phyloP scores from a whole-genome alignment of 768 basidiomycete genomes.

The Tulasnella sp. region DNA sequence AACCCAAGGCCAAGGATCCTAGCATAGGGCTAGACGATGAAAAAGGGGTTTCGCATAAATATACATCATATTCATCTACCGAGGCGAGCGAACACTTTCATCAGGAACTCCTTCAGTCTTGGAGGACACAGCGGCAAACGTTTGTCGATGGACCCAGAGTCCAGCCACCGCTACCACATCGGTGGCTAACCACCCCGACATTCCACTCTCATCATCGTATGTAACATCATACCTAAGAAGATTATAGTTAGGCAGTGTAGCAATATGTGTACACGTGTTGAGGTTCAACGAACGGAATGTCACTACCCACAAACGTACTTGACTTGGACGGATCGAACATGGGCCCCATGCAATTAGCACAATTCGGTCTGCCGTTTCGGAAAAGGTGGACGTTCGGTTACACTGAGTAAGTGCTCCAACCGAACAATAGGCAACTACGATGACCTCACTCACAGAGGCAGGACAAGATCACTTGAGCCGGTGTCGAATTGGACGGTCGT shows the following conservation, averaged over 20 bases:
- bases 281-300: not conserved
- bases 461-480: not conserved
- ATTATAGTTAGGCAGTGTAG: too few relatives aligned
- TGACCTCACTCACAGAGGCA: not conserved
- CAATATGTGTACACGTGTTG: not conserved
- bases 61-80: not conserved
- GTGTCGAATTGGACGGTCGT: not conserved
- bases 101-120: slow-evolving; percentile 35
- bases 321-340: not conserved
- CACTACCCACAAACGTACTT: not conserved
- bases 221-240: not conserved
- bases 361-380: not conserved
- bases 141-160: slow-evolving; percentile 43
- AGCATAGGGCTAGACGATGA: not conserved
- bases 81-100: not conserved
- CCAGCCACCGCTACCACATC: slow-evolving; percentile 49
- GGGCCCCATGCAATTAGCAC: not conserved
- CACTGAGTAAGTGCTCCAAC: too few relatives aligned
- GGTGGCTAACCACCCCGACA: slow-evolving; percentile 12
- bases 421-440: too few relatives aligned
- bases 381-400: too few relatives aligned
- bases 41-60: not conserved
- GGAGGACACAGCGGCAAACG: slow-evolving; percentile 43
- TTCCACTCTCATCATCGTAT: not conserved
- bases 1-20: slow-evolving; percentile 4